phyloP scores from a whole-genome alignment of 331 rosid species.

The Dryas integrifolia region DNA sequence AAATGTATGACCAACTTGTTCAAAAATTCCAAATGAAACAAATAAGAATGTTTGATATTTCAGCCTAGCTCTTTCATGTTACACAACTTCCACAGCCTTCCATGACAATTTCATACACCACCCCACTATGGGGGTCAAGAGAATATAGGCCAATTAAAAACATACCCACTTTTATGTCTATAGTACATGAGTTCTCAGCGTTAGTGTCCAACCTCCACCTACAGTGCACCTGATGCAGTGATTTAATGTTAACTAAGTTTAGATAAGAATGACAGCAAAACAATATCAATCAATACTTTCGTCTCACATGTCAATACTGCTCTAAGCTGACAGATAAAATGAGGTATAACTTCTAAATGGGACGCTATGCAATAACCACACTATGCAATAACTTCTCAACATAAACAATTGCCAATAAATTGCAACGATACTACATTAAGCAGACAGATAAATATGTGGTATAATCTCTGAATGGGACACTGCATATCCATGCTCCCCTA shows the following conservation, averaged over 20 bases:
- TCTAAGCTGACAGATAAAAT: background rate
- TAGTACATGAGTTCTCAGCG: slow-evolving; percentile 50
- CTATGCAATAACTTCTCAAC: no score
- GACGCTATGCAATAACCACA: no score
- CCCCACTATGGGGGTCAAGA: background rate
- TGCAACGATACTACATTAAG: no score
- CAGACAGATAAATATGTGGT: no score
- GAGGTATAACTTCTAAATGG: background rate
- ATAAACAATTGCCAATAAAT: no score
- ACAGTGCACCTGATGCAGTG: slow-evolving; percentile 64
- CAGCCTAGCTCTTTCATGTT: background rate
- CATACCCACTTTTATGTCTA: slow-evolving; percentile 91
- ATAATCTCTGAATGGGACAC: no score
- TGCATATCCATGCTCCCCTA: no score
- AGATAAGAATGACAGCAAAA: background rate
- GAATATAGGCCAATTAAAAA: slow-evolving; percentile 6
- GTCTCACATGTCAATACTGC: background rate
- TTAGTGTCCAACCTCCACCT: slow-evolving; percentile 68
- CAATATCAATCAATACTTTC: background rate
- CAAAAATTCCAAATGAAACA: background rate
- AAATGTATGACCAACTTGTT: background rate
- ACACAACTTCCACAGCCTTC: background rate
- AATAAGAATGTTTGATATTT: slow-evolving; percentile 5
- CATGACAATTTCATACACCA: background rate
- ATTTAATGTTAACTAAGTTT: background rate